Base-by-base conservation (phyloP, 176 grass and related monocot genomes). In the Saccharum spontaneum region DNA sequence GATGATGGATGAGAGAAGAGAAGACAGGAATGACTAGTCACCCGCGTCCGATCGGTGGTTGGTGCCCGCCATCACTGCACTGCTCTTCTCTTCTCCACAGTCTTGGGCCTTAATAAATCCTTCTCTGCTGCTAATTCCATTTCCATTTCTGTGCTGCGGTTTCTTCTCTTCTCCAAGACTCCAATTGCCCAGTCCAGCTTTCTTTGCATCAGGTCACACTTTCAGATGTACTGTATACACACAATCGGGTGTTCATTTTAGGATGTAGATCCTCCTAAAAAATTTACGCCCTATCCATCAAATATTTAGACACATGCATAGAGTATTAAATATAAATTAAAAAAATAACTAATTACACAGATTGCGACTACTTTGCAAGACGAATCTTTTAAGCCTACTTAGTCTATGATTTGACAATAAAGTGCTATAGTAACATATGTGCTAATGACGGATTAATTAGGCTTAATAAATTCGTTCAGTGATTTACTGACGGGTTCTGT, bases 41-140 rank as follows among this genome's bases (percentile, higher is more conserved):
- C 50, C 20, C 50, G 10, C 62, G 84, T 62, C 28, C 16, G 73
- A 23, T 13, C 40, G 24, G 43, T 13, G 67, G 86, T 78, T 88
- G 86, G 86, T 78, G 54, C 6, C 30, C 17, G 13, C n/a, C 64
- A 34, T 80, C 65, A 28, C 55, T 43, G 40, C 76, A 63, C 59
- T 44, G 13, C 17, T 43, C 2, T 24, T 13, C 37, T 55, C 2
- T 20, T n/a, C 55, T 10, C 54, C 54, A n/a, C 7, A 22, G 10
- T 60, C 16, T 30, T 79, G 36, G 34, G 34, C n/a, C 20, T 37
- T 57, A 77, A 38, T 76, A 3, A 39, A 28, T 28, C 40, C 24
- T 52, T 1, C 24, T 26, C 39, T 44, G 39, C 39, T 67, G 2
- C 16, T 7, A 48, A 66, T 80, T 49, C 16, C 8, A 23, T 23